Percentiles rank a stretch among this genome's conserved stretches.
phyloP scores from a whole-genome alignment of 306 rosid genomes.

The Lathyrus sativus region DNA sequence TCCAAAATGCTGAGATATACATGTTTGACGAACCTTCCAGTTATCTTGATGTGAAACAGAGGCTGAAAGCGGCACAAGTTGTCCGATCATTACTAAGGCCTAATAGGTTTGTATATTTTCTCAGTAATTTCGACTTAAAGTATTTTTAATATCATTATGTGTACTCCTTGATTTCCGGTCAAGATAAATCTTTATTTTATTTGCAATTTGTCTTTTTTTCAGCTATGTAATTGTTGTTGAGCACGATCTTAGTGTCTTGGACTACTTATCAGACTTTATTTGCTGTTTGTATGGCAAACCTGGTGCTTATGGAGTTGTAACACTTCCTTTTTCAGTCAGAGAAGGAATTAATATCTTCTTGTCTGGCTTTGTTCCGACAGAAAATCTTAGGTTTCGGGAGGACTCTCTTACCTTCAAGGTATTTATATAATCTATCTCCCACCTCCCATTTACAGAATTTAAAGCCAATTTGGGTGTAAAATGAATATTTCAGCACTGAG shows the following conservation, averaged over 20 bases:
- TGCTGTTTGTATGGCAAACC: conserved; percentile 99
- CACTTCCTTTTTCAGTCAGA: conserved; percentile 98
- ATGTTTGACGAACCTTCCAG: conserved; percentile 99
- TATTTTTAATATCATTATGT: background rate
- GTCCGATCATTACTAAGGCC: conserved; percentile 87
- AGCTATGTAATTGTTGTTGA: conserved; percentile 99
- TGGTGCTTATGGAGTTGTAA: conserved; percentile 98
- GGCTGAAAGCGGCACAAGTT: conserved; percentile 97
- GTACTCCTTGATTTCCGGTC: background rate
- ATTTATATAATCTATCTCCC: conserved; percentile 20
- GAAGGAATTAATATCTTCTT: conserved; percentile 99
- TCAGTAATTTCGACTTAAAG: conserved; percentile 4
- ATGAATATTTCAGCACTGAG: conserved; percentile 7
- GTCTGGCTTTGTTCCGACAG: conserved; percentile 98
- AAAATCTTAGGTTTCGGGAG: conserved; percentile 91
- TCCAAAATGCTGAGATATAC: conserved; percentile 93
- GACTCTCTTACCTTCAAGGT: conserved; percentile 96
- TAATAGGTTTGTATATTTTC: conserved; percentile 60
- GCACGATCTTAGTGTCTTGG: conserved; percentile 98
- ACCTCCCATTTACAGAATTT: conserved; percentile 4
- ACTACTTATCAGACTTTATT: conserved; percentile 95
- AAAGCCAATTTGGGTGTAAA: conserved; percentile 17
- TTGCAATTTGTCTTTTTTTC: conserved; percentile 46
- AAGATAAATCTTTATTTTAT: conserved; percentile 32
- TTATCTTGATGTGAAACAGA: conserved; percentile 95